These are phyloP conservation scores for Monosporascus sp. DNA, from an alignment of 2,329 filamentous ascomycete species.

Conservation along the genomic window DNA sequence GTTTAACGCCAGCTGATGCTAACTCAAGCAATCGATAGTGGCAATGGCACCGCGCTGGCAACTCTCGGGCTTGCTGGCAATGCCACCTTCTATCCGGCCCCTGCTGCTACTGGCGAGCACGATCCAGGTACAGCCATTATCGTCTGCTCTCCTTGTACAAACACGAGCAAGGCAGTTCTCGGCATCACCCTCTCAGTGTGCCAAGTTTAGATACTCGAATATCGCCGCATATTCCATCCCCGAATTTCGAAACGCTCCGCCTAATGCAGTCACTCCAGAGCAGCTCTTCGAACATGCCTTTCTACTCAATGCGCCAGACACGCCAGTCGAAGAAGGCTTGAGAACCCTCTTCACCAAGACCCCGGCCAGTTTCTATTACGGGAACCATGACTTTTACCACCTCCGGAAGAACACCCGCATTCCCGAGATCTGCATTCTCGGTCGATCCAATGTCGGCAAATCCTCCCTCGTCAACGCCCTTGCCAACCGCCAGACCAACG, in stretches of 20 bases:
- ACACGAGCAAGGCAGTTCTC: conserved; percentile 4
- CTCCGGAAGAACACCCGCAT: conserved; percentile 46
- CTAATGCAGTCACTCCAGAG: conserved; percentile 21
- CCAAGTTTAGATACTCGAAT: conserved; percentile 11
- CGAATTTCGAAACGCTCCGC: conserved; percentile 16
- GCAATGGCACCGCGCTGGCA: conserved; percentile 13
- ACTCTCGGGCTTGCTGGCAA: conserved; percentile 19
- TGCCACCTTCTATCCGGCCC: conserved; percentile 22
- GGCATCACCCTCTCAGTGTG: conserved; percentile 2
- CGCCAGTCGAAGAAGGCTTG: conserved; percentile 19
- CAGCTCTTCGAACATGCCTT: conserved; percentile 27
- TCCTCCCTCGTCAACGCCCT: conserved; percentile 84
- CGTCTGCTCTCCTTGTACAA: neutral
- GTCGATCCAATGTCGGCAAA: conserved; percentile 86
- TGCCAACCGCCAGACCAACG: conserved; percentile 49
- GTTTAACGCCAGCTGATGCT: neutral
- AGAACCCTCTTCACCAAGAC: conserved; percentile 20
- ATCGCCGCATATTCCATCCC: conserved; percentile 24
- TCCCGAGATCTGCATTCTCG: conserved; percentile 69
- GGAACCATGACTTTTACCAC: conserved; percentile 34
- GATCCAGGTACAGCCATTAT: neutral
- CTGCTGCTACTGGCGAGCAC: conserved; percentile 12
- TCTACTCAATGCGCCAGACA: conserved; percentile 11
- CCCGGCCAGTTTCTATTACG: conserved; percentile 20
- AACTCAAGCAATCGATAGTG: neutral